Conservation (phyloP, 495 filamentous ascomycete genomes). For the Daldinia vernicosa region DNA sequence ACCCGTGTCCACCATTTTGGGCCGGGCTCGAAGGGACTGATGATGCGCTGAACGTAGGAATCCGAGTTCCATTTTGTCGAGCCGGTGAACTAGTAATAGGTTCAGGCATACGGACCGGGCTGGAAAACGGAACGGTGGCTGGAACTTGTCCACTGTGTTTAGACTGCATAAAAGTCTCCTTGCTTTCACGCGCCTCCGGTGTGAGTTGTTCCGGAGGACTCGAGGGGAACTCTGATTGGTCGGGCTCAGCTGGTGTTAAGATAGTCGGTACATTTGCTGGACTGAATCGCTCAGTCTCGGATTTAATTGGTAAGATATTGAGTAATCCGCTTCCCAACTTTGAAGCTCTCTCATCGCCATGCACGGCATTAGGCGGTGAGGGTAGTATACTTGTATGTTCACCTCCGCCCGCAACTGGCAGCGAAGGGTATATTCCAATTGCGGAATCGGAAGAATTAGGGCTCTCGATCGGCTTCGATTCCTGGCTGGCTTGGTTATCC, state of each 20-base stretch:
- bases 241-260: conserved; percentile 29
- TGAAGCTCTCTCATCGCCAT: neutral
- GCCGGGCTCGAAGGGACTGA: conserved; percentile 39
- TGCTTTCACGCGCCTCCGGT: conserved; percentile 7
- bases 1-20: conserved; percentile 45
- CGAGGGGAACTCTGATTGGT: conserved; percentile 18
- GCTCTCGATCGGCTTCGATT: neutral
- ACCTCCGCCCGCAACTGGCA: neutral
- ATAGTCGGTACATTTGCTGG: conserved; percentile 27
- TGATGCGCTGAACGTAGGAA: conserved; percentile 7
- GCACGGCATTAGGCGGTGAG: neutral
- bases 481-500: conserved; percentile 24
- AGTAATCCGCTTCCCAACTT: neutral
- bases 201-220: conserved; percentile 24
- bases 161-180: conserved; percentile 48
- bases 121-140: conserved; percentile 25
- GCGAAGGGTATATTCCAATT: conserved; percentile 8
- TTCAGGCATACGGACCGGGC: conserved; percentile 51
- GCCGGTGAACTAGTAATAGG: conserved; percentile 39
- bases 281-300: conserved; percentile 14
- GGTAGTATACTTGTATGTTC: neutral
- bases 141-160: conserved; percentile 51
- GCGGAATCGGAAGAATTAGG: neutral
- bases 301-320: conserved; percentile 5
- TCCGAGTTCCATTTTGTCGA: conserved; percentile 6